Conservation (phyloP, 768 basidiomycete genomes). For the Hericium rajendrae region DNA sequence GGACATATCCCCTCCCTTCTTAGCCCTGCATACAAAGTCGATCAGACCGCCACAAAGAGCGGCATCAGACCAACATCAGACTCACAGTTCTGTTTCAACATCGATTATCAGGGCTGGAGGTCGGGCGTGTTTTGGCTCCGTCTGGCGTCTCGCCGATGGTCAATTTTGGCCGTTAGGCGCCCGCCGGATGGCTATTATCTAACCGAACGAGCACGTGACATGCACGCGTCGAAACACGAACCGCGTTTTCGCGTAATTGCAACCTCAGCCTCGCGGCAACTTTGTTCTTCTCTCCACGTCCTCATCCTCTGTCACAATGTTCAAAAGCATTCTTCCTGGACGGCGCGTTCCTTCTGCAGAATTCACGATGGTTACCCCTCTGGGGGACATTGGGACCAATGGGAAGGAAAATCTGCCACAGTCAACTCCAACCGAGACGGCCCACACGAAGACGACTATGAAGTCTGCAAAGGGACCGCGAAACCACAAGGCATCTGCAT, state of each 20-base stretch:
- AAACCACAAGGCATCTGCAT: conserved; percentile 23
- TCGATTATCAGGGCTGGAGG: not conserved
- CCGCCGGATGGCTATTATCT: too few relatives aligned
- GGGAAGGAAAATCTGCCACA: conserved; percentile 56
- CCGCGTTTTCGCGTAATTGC: conserved; percentile 4
- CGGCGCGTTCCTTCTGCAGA: conserved; percentile 59
- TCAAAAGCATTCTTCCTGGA: conserved; percentile 69
- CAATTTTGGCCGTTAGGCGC: too few relatives aligned
- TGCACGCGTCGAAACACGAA: conserved; percentile 12
- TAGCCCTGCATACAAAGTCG: not conserved
- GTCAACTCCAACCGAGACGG: conserved; percentile 24
- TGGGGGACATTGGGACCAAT: conserved; percentile 31
- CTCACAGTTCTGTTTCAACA: not conserved
- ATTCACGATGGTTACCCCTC: conserved; percentile 60
- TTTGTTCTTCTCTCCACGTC: not conserved
- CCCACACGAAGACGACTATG: conserved; percentile 13
- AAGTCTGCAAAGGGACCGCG: conserved; percentile 30
- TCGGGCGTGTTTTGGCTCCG: not conserved
- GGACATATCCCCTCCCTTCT: not conserved
- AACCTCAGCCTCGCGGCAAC: not conserved
- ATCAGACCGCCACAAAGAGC: not conserved
- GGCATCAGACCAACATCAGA: not conserved
- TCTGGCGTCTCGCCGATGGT: too few relatives aligned
- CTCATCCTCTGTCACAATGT: conserved; percentile 38
- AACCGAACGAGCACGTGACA: conserved; percentile 5